Base-by-base conservation (phyloP, 2,329 filamentous ascomycete species). In the Alternaria gaisen region DNA sequence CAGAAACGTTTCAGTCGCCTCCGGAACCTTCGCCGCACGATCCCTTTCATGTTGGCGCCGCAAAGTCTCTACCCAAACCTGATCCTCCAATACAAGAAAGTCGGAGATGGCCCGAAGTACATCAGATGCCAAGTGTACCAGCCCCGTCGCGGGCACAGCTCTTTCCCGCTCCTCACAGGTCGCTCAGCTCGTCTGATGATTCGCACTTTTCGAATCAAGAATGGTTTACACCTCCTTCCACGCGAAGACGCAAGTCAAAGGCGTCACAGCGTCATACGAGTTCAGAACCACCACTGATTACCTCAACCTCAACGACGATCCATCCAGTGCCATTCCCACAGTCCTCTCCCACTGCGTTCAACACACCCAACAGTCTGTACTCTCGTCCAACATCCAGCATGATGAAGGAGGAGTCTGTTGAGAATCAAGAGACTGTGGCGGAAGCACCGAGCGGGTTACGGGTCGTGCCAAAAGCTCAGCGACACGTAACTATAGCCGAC, bases 1-100 rank as follows among this genome's bases (percentile, higher is more conserved):
- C 59, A 10, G 70, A 69, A 40, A 72, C 69, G 3, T 71, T 72
- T 47, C 60, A 56, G 24, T 53, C 51, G 18, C 69, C 62, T 16
- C 32, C 28, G 6, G 2, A 9, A 12, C 4, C 30, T n/a, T 14
- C 43, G 14, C 11, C 46, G 10, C 10, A n/a, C 3, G 12, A 8
- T 30, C 9, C 44, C 3, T 12, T 22, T 5, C 10, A 44, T n/a
- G 3, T 41, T 14, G 18, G 28, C 8, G 16, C 28, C 8, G 1
- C 18, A 5, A 28, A 36, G 10, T 14, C 22, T 7, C 14, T 6
- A 36, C 1, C 26, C 26, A 12, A n/a, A 18, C 12, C 20, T 1
- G 12, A 36, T 16, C n/a, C 36, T 11, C 8, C 22, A 2, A 36
- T 53, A 3, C 56, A 51, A 16, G 51, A 63, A 38, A 48, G 43